Evolutionary conservation across 2,329 filamentous ascomycete species (phyloP).

Genomic region (Epichloe uncinata): DNA sequence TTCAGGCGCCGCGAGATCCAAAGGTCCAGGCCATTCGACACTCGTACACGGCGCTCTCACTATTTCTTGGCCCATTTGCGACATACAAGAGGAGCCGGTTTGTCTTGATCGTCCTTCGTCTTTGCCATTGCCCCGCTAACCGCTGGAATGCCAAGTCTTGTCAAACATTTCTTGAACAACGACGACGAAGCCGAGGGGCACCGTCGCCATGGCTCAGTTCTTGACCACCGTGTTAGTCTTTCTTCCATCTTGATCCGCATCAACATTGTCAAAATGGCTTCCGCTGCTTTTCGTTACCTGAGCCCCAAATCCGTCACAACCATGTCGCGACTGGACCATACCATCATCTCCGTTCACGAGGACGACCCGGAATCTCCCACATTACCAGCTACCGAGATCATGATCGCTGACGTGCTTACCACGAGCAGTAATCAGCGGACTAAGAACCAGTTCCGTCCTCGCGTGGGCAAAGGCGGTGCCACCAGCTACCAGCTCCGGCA

Average conservation of each 20-base stretch:
- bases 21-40: neutral
- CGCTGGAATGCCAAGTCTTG: slow-evolving; percentile 22
- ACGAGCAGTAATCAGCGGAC: slow-evolving; percentile 56
- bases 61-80: neutral
- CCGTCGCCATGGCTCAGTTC: slow-evolving; percentile 26
- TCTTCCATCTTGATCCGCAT: slow-evolving; percentile 2
- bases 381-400: slow-evolving; percentile 9
- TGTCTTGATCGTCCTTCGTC: neutral
- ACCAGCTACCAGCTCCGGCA: slow-evolving; percentile 88
- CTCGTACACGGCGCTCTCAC: neutral
- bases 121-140: slow-evolving; percentile 27
- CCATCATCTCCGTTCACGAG: slow-evolving; percentile 19
- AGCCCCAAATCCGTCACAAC: slow-evolving; percentile 20
- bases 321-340: slow-evolving; percentile 17
- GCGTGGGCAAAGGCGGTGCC: slow-evolving; percentile 74
- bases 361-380: slow-evolving; percentile 12
- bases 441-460: slow-evolving; percentile 82
- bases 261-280: slow-evolving; percentile 11
- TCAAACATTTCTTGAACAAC: slow-evolving; percentile 7
- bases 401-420: slow-evolving; percentile 17
- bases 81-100: neutral
- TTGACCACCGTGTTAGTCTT: slow-evolving; percentile 29
- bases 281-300: slow-evolving; percentile 16
- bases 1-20: neutral
- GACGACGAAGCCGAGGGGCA: slow-evolving; percentile 3